Conservation (phyloP, 352 stramenopile genomes). For the Phytophthora idaei region DNA sequence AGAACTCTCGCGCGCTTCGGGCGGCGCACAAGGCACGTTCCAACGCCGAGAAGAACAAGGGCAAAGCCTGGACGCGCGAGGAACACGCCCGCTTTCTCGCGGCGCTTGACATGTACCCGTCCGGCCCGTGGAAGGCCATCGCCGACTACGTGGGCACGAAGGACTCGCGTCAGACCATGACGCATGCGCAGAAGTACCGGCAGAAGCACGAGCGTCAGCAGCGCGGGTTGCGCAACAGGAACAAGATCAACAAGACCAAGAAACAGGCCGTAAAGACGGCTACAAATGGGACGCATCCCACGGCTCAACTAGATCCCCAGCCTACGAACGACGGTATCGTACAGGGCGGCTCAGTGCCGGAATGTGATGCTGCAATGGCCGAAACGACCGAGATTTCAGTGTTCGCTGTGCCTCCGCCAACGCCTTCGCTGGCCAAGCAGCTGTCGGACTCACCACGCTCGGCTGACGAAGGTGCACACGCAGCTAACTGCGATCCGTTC, state of each 20-base stretch:
- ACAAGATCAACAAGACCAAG: constrained; percentile 33
- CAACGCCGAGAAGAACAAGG: constrained; percentile 54
- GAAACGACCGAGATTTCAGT: constrained; percentile 14
- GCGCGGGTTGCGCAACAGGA: constrained; percentile 53
- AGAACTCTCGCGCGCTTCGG: constrained; percentile 10
- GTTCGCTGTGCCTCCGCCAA: constrained; percentile 17
- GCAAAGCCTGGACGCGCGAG: constrained; percentile 56
- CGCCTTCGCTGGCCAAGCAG: constrained; percentile 19
- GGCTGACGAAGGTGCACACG: constrained; percentile 25
- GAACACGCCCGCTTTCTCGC: constrained; percentile 68
- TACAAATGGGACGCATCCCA: not conserved
- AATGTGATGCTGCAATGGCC: constrained; percentile 9
- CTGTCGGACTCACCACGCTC: constrained; percentile 46
- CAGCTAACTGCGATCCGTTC: constrained; percentile 28
- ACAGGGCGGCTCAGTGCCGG: not conserved
- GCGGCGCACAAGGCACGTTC: constrained; percentile 27
- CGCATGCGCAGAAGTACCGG: constrained; percentile 79
- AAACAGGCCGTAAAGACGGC: constrained; percentile 4
- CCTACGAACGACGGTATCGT: constrained; percentile 2
- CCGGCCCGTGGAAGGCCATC: constrained; percentile 67
- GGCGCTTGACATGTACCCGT: constrained; percentile 60
- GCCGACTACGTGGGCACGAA: constrained; percentile 64
- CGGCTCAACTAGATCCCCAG: constrained; percentile 1
- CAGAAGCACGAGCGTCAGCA: constrained; percentile 72
- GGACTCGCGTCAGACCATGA: constrained; percentile 93